These are phyloP conservation scores for Mortierella sp. DNA, from an alignment of 371 early-diverging fungal genomes.

Conservation along the genomic window DNA sequence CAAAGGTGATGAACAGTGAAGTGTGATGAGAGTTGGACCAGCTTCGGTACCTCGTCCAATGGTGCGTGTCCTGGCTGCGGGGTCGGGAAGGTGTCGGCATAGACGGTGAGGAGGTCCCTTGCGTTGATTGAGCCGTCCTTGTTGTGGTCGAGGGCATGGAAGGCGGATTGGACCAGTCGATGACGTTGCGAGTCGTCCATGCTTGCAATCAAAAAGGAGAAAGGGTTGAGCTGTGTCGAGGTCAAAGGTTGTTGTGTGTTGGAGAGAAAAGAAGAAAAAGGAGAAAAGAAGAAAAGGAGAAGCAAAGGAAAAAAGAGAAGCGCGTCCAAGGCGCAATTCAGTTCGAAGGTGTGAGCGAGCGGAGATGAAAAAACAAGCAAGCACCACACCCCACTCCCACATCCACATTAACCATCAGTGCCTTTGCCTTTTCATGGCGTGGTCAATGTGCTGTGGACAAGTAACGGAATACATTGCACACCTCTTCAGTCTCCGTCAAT, in stretches of 20 bases:
- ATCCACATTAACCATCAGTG: neutral
- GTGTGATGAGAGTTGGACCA: neutral
- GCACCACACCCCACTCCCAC: neutral
- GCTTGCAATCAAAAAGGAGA: conserved; percentile 3
- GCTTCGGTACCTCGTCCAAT: conserved; percentile 40
- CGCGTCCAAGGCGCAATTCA: neutral
- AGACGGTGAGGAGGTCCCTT: conserved; percentile 64
- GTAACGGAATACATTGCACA: too few species aligned
- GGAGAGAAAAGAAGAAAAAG: neutral
- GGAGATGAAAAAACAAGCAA: conserved; percentile 5
- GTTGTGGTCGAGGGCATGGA: conserved; percentile 69
- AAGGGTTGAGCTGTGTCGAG: conserved; percentile 6
- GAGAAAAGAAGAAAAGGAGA: neutral
- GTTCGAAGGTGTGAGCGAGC: neutral
- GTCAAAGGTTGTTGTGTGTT: neutral
- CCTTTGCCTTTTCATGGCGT: neutral
- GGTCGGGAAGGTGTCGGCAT: conserved; percentile 57
- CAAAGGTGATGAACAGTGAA: neutral
- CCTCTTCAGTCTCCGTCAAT: neutral
- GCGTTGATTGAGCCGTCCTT: conserved; percentile 71
- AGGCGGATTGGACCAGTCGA: conserved; percentile 62
- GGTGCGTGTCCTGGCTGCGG: conserved; percentile 60
- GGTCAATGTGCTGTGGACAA: too few species aligned
- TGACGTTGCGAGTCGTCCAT: conserved; percentile 52
- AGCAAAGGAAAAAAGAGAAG: neutral